Evolutionary conservation across 2,329 filamentous ascomycete species (phyloP).

Genomic region (Alternaria postmessia): DNA sequence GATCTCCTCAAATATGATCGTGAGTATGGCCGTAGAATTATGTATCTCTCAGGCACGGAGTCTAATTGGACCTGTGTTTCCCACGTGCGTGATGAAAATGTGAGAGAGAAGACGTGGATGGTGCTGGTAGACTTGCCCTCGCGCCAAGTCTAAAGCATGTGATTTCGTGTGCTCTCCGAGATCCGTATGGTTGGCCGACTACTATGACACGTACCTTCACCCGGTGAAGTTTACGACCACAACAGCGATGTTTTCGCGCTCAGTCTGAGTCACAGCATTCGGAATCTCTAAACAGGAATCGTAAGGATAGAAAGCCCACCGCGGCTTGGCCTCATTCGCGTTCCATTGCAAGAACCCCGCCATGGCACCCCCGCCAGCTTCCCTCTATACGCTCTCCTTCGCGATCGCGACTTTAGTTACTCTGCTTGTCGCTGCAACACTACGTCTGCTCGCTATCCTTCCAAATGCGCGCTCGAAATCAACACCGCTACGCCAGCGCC

Average conservation of each 20-base stretch:
- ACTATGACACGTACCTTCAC: slow-evolving; percentile 11
- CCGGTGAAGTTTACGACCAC: neutral
- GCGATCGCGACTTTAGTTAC: slow-evolving; percentile 45
- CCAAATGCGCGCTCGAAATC: slow-evolving; percentile 38
- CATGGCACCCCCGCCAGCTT: slow-evolving; percentile 31
- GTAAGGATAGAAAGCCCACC: neutral
- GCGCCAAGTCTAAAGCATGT: slow-evolving; percentile 3
- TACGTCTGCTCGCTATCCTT: slow-evolving; percentile 54
- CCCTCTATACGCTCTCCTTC: slow-evolving; percentile 39
- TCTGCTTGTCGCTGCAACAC: slow-evolving; percentile 42
- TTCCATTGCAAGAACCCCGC: slow-evolving; percentile 8
- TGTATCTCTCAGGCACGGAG: neutral
- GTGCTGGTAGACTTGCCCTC: neutral
- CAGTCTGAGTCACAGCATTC: neutral
- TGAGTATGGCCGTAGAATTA: neutral
- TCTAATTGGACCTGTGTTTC: neutral
- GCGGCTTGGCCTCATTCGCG: neutral
- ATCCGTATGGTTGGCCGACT: slow-evolving; percentile 13
- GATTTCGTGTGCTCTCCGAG: slow-evolving; percentile 10
- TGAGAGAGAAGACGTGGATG: neutral
- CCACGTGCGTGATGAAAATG: neutral
- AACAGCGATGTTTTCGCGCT: neutral
- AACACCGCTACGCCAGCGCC: slow-evolving; percentile 32
- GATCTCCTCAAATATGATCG: neutral
- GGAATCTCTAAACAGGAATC: neutral